Evolutionary conservation across 169 alveolate species (phyloP).

Genomic region (Babesia bovis): DNA sequence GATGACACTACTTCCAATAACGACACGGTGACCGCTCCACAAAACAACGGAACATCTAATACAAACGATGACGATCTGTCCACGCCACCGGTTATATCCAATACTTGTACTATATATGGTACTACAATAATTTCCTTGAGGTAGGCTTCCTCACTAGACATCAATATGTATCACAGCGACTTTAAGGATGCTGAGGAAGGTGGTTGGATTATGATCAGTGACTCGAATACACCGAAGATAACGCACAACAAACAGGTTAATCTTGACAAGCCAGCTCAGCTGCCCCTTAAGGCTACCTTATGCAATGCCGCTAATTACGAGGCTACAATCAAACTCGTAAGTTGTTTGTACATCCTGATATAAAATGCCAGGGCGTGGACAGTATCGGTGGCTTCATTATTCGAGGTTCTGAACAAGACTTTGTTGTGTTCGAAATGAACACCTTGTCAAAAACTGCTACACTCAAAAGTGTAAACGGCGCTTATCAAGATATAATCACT

Average conservation of each 20-base stretch:
- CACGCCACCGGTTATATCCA: conserved; percentile 31
- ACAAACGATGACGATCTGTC: not conserved
- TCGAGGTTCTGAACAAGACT: conserved; percentile 30
- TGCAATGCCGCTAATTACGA: conserved; percentile 55
- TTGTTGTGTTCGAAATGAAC: conserved; percentile 49
- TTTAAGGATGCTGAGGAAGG: conserved; percentile 35
- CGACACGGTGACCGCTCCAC: not conserved
- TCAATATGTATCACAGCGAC: conserved; percentile 18
- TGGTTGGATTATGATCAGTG: conserved; percentile 60
- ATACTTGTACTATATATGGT: conserved; percentile 45
- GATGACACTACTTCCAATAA: not conserved
- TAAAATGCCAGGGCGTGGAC: conserved; percentile 36
- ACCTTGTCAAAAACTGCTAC: conserved; percentile 56
- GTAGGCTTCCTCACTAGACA: not conserved
- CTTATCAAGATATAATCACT: conserved; percentile 13
- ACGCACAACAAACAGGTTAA: conserved; percentile 51
- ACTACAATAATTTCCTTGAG: conserved; percentile 27
- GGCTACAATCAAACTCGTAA: conserved; percentile 51
- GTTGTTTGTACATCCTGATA: not conserved
- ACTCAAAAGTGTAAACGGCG: conserved; percentile 29
- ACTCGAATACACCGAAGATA: conserved; percentile 38
- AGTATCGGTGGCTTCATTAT: conserved; percentile 54
- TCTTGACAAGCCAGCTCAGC: conserved; percentile 26
- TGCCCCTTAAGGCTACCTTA: conserved; percentile 23
- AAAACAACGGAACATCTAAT: not conserved